These are phyloP conservation scores for Hymenoscyphus albidus DNA, from an alignment of 2,329 filamentous ascomycete genomes.

Conservation along the genomic window DNA sequence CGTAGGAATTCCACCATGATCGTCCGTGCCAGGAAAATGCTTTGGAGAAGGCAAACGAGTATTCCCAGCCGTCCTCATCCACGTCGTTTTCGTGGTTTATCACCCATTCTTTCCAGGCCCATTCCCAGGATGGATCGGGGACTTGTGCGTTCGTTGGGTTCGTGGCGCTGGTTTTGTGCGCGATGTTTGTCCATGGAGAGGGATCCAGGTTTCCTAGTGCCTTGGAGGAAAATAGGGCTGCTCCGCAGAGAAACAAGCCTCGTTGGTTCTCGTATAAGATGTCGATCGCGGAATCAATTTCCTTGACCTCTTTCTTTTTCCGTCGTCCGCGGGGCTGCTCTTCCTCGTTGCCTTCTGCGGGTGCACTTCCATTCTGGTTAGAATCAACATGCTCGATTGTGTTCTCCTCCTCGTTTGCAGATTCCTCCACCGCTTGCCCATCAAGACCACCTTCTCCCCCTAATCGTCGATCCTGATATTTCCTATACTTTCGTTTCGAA, in stretches of 20 bases:
- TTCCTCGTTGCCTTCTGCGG: conserved; percentile 9
- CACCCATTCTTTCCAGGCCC: conserved; percentile 68
- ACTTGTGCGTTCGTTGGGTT: conserved; percentile 82
- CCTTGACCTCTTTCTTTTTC: conserved; percentile 29
- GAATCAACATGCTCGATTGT: neutral
- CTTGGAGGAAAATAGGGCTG: conserved; percentile 81
- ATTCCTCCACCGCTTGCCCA: conserved; percentile 5
- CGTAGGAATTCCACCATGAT: conserved; percentile 92
- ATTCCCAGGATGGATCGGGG: conserved; percentile 92
- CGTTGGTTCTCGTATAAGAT: conserved; percentile 95
- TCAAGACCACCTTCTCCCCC: neutral
- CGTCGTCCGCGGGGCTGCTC: conserved; percentile 19
- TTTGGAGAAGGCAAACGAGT: conserved; percentile 80
- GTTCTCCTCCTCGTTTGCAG: conserved; percentile 1
- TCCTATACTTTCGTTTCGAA: conserved; percentile 29
- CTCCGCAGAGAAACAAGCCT: conserved; percentile 82
- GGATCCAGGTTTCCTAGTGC: conserved; percentile 86
- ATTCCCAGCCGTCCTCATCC: conserved; percentile 93
- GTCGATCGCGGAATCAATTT: conserved; percentile 63
- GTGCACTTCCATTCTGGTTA: conserved; percentile 6
- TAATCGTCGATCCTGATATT: conserved; percentile 35
- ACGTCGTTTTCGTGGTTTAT: conserved; percentile 70
- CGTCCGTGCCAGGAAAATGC: conserved; percentile 82
- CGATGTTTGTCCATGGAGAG: conserved; percentile 75
- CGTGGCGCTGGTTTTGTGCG: conserved; percentile 57